Base-by-base conservation (phyloP, 148 eudicot genomes). In the Diospyros lotus region DNA sequence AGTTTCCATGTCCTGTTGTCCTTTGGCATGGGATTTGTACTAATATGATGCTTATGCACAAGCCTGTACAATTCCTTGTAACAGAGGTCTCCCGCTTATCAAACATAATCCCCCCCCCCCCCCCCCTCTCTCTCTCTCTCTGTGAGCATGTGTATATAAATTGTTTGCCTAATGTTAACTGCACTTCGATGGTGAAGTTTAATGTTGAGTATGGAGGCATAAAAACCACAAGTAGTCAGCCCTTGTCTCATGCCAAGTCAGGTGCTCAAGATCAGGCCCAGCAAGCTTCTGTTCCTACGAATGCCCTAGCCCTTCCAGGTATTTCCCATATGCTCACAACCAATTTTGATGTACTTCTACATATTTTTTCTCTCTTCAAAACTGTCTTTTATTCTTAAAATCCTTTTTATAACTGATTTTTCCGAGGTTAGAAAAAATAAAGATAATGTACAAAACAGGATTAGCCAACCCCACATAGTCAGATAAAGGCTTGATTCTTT, bases 271-370 rank as follows among this genome's bases (percentile, higher is more conserved):
- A 73, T 78, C 85, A 82, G 69, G 75, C 73, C 42, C 79, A 42
- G 73, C 74, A 83, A 66, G 65, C 84, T 50, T 81, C 96, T 63
- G 75, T 73, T 40, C 78, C 85, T 18, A 83, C 94, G 12, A 84
- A 80, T 56, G 84, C 85, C 48, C 93, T 95, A 76, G 91, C 87
- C 15, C 94, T 95, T 80, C 87, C 97, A 69, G 99, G 98, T 95
- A 83, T 48, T 77, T 1, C 11, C 28, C 17, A 15, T 53, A 3
- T 18, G 15, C 10, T 50, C 50, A 18, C 6, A 38, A 56, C 0
- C 11, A 9, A 50, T 9, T 9, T 46, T 68, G 52, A 68, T 18
- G 42, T 43, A 17, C 40, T 68, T 50, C 51, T 8, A 28, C 58
- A 9, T 2, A 2, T 15, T 51, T 51, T 14, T 2, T 42, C 28